Conservation (phyloP, 2,329 filamentous ascomycete species). For the Xylaria sp. region DNA sequence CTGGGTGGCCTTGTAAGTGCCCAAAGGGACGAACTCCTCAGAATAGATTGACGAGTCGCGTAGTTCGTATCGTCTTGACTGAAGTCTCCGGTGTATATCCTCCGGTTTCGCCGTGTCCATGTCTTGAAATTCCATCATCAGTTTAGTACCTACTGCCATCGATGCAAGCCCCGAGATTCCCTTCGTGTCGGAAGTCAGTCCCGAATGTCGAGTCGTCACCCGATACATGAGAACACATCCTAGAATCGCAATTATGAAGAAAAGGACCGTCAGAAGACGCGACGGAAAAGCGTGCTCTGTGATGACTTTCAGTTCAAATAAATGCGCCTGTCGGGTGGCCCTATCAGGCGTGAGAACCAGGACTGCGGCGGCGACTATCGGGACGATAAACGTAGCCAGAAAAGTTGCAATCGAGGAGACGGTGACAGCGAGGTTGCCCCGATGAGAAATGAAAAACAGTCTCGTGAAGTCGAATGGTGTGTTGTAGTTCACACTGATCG, state of each 20-base stretch:
- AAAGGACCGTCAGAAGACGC: slow-evolving; percentile 51
- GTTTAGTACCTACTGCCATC: slow-evolving; percentile 69
- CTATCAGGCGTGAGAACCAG: slow-evolving; percentile 53
- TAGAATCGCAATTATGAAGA: slow-evolving; percentile 53
- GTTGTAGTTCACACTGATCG: slow-evolving; percentile 69
- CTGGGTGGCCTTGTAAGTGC: slow-evolving; percentile 44
- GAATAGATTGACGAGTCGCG: slow-evolving; percentile 67
- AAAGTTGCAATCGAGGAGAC: slow-evolving; percentile 60
- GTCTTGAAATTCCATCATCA: slow-evolving; percentile 67
- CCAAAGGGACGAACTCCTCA: slow-evolving; percentile 46
- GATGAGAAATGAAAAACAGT: slow-evolving; percentile 56
- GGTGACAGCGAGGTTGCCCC: slow-evolving; percentile 63
- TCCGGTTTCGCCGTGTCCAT: slow-evolving; percentile 62
- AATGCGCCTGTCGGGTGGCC: slow-evolving; percentile 38
- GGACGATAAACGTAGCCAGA: slow-evolving; percentile 62
- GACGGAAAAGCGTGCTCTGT: slow-evolving; percentile 55
- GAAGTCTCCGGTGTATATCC: slow-evolving; percentile 62
- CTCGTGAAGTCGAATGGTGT: slow-evolving; percentile 62
- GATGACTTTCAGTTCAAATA: slow-evolving; percentile 47
- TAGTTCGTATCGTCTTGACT: slow-evolving; percentile 58
- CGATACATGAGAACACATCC: slow-evolving; percentile 55
- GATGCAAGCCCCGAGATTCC: slow-evolving; percentile 69
- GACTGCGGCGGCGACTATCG: slow-evolving; percentile 60
- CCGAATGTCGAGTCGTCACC: slow-evolving; percentile 58
- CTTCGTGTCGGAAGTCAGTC: slow-evolving; percentile 61